A percentile compares a stretch with the other conserved stretches of the same genome.
phyloP scores from a whole-genome alignment of 345 rosid species.

The Salix dunnii region DNA sequence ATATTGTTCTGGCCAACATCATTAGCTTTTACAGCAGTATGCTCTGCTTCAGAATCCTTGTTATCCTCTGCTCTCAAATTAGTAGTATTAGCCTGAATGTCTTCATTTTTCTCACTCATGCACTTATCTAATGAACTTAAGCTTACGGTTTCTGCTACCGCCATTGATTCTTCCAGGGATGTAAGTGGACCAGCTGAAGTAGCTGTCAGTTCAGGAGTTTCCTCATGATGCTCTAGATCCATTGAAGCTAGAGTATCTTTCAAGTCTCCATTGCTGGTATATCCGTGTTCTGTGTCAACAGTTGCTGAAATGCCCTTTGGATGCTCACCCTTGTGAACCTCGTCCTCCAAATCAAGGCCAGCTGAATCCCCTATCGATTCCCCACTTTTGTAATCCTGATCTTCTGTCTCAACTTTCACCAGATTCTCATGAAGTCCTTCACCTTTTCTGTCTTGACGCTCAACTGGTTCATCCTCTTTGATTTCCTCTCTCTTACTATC shows the following conservation, averaged over 20 bases:
- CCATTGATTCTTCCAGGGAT: conserved; percentile 19
- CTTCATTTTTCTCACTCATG: conserved; percentile 27
- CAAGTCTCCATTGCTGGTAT: conserved; percentile 18
- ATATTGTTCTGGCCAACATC: conserved; percentile 28
- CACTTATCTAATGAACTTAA: conserved; percentile 21
- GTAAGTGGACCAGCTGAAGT: conserved; percentile 8
- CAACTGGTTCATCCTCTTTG: conserved; percentile 14
- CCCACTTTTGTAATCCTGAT: too few species aligned
- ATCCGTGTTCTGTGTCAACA: not conserved
- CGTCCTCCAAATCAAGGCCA: conserved; percentile 6
- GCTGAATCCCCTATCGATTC: not conserved
- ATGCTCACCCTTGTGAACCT: conserved; percentile 16
- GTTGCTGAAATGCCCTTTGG: not conserved
- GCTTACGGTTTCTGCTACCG: conserved; percentile 15
- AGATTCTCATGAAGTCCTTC: too few species aligned
- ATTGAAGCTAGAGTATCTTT: conserved; percentile 13
- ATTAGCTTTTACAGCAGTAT: conserved; percentile 22
- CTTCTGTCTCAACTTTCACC: too few species aligned
- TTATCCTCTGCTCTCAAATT: conserved; percentile 20
- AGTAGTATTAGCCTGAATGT: conserved; percentile 16
- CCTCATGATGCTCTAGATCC: conserved; percentile 2
- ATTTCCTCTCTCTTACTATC: conserved; percentile 15
- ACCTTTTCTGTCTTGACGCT: too few species aligned
- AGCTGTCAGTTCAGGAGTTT: conserved; percentile 1
- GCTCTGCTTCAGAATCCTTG: conserved; percentile 21